Evolutionary conservation across 805 yeast species (phyloP).

Genomic region (Yamadazyma sp.): DNA sequence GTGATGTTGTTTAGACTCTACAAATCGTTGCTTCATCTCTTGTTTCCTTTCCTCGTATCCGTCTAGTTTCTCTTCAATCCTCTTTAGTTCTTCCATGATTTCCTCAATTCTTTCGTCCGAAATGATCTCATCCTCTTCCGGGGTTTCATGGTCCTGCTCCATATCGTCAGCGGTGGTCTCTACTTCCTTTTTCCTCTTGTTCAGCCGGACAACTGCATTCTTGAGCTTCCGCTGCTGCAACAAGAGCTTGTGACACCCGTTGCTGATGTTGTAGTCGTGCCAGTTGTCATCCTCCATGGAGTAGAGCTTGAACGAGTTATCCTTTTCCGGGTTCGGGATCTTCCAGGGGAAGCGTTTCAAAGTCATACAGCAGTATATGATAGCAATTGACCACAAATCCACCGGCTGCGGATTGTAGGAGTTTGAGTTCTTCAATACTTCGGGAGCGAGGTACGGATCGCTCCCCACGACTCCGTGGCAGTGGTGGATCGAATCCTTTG

Average conservation of each 20-base stretch:
- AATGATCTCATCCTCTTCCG: constrained; percentile 24
- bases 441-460: constrained; percentile 90
- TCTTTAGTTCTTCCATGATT: constrained; percentile 32
- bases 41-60: constrained; percentile 35
- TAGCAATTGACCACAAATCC: constrained; percentile 91
- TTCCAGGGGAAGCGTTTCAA: constrained; percentile 94
- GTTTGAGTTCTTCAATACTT: constrained; percentile 63
- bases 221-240: constrained; percentile 60
- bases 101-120: constrained; percentile 33
- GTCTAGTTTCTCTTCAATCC: constrained; percentile 37
- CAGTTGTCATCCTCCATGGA: constrained; percentile 77
- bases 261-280: constrained; percentile 73
- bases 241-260: constrained; percentile 66
- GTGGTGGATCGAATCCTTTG: constrained; percentile 63
- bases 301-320: constrained; percentile 79
- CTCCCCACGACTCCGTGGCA: constrained; percentile 81
- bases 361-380: constrained; percentile 89
- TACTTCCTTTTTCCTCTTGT: constrained; percentile 35
- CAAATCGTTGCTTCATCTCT: constrained; percentile 34
- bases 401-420: constrained; percentile 87
- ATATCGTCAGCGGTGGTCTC: constrained; percentile 13
- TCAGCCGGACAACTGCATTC: constrained; percentile 42
- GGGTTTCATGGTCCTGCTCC: constrained; percentile 2
- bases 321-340: constrained; percentile 73
- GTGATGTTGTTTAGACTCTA: constrained; percentile 18